phyloP scores from a whole-genome alignment of 1,284 basidiomycete genomes.

The Cryptococcus maquisensis region DNA sequence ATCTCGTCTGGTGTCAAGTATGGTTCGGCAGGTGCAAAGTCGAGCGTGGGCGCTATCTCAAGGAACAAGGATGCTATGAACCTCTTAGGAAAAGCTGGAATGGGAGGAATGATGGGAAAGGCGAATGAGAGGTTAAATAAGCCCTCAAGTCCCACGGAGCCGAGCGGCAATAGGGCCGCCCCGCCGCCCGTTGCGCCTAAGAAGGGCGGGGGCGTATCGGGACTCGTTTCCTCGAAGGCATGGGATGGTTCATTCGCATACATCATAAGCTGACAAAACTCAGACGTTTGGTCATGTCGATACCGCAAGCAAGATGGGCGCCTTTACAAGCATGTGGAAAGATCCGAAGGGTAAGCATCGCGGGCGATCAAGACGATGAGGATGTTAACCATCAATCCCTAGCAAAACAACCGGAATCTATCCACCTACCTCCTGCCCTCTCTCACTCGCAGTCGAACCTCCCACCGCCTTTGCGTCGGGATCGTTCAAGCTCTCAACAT shows the following conservation, averaged over 20 bases:
- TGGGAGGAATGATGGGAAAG: constrained; percentile 21
- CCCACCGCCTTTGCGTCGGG: constrained; percentile 19
- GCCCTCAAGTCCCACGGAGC: not conserved
- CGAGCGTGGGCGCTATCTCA: constrained; percentile 19
- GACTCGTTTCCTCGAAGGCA: constrained; percentile 21
- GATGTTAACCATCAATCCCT: not conserved
- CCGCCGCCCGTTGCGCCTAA: constrained; percentile 18
- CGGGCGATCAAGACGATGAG: too few species aligned
- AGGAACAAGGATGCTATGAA: constrained; percentile 30
- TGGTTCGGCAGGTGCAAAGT: constrained; percentile 21
- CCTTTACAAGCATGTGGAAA: constrained; percentile 38
- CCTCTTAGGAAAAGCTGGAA: constrained; percentile 25
- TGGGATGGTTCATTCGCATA: not conserved
- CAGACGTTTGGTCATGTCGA: constrained; percentile 38
- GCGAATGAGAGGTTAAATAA: constrained; percentile 19
- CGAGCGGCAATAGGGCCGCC: constrained; percentile 1
- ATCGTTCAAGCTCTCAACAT: constrained; percentile 7
- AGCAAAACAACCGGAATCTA: constrained; percentile 1
- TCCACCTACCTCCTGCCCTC: constrained; percentile 15
- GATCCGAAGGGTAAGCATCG: constrained; percentile 29
- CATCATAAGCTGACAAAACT: not conserved
- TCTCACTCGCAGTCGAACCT: constrained; percentile 6
- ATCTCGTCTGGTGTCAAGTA: constrained; percentile 26
- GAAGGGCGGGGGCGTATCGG: constrained; percentile 23
- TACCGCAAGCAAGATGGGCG: constrained; percentile 25